Conservation (phyloP, 2,329 filamentous ascomycete species). For the Mycogone perniciosa region DNA sequence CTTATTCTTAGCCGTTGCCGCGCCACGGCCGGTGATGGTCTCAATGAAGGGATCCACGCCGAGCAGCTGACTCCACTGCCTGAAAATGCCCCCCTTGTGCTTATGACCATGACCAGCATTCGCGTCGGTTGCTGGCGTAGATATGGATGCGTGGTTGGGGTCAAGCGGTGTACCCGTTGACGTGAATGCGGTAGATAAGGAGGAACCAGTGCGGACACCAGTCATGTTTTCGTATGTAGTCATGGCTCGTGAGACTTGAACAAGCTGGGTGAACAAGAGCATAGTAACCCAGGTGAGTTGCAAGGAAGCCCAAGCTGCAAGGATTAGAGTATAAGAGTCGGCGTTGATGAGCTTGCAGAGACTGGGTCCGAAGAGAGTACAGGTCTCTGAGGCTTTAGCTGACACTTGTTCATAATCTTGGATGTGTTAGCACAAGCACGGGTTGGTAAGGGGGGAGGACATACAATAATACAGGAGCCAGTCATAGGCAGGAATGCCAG, state of each 20-base stretch:
- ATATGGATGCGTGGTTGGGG: conserved; percentile 57
- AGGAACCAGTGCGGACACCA: conserved; percentile 53
- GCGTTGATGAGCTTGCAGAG: conserved; percentile 73
- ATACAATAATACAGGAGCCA: conserved; percentile 67
- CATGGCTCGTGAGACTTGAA: conserved; percentile 86
- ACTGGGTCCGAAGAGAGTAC: conserved; percentile 67
- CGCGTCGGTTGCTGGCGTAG: conserved; percentile 39
- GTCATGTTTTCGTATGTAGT: conserved; percentile 98
- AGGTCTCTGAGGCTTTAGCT: conserved; percentile 47
- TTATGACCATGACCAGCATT: conserved; percentile 43
- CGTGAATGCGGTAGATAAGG: conserved; percentile 65
- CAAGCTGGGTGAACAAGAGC: conserved; percentile 87
- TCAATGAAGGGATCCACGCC: conserved; percentile 92
- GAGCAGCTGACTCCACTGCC: conserved; percentile 76
- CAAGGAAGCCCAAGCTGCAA: conserved; percentile 71
- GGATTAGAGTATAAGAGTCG: conserved; percentile 76
- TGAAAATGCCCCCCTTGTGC: conserved; percentile 60
- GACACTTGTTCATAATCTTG: conserved; percentile 21
- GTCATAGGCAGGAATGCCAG: conserved; percentile 68
- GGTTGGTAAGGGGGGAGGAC: conserved; percentile 20
- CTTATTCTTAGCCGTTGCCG: conserved; percentile 50
- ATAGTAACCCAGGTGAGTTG: conserved; percentile 97
- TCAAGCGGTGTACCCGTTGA: conserved; percentile 70
- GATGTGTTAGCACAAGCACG: too few species aligned
- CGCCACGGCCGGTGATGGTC: conserved; percentile 78